Evolutionary conservation across 192 early-diverging fungal genomes (phyloP).

Genomic region (Coemansia sp.): DNA sequence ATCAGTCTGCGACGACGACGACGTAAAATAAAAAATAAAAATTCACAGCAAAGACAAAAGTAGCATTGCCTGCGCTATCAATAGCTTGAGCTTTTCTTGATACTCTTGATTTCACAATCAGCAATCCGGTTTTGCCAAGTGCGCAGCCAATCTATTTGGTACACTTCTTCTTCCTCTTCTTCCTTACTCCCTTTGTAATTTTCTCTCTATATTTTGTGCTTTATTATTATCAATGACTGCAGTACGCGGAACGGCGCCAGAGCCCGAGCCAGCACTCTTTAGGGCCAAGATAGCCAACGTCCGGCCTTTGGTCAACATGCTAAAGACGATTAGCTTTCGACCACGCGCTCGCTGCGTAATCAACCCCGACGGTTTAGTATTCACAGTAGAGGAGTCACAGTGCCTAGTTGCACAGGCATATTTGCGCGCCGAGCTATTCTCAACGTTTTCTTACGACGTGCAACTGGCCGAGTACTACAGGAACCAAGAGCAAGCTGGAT

Average conservation of each 20-base stretch:
- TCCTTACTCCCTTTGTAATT: not conserved
- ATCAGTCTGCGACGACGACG: not conserved
- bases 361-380: slow-evolving; percentile 36
- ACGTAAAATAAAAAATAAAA: not conserved
- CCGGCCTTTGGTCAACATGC: slow-evolving; percentile 56
- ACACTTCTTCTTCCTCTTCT: not conserved
- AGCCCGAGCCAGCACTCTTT: slow-evolving; percentile 18
- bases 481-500: slow-evolving; percentile 1
- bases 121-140: not conserved
- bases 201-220: not conserved
- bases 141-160: not conserved
- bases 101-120: no score
- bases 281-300: slow-evolving; percentile 51
- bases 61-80: not conserved
- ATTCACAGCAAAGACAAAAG: not conserved
- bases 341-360: slow-evolving; percentile 41
- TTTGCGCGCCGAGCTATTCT: slow-evolving; percentile 33
- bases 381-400: slow-evolving; percentile 45
- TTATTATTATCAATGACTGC: not conserved
- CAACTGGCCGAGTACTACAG: slow-evolving; percentile 12
- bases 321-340: slow-evolving; percentile 48
- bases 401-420: slow-evolving; percentile 49
- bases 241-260: not conserved
- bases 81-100: no score
- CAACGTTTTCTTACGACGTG: slow-evolving; percentile 34